Percentiles rank a stretch among this genome's conserved stretches.
Evolutionary conservation across 78 protist genomes (phyloP).

Genomic region (Dictyostelium brefeldianum): DNA sequence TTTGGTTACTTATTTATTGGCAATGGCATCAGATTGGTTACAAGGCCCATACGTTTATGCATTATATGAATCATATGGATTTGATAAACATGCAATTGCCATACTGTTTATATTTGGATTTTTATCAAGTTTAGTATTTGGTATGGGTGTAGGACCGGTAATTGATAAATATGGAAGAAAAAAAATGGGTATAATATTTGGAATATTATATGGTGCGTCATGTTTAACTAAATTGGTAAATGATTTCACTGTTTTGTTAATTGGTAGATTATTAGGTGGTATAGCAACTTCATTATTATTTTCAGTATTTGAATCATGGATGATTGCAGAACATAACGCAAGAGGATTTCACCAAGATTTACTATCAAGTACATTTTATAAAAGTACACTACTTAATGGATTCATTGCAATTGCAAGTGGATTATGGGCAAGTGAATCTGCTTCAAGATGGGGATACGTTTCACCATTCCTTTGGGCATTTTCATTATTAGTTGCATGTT

Average conservation of each 20-base stretch:
- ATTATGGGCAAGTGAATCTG: conserved; percentile 80
- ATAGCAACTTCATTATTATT: conserved; percentile 97
- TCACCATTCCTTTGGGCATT: conserved; percentile 92
- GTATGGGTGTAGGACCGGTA: conserved; percentile 94
- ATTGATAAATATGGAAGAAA: conserved; percentile 95
- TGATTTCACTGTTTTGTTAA: conserved; percentile 83
- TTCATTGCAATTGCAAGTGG: conserved; percentile 94
- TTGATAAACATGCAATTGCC: conserved; percentile 85
- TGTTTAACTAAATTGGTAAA: conserved; percentile 90
- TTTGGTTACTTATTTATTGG: conserved; percentile 59
- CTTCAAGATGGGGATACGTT: conserved; percentile 86
- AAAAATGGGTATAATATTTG: conserved; percentile 73
- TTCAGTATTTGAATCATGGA: conserved; percentile 97
- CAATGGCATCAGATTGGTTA: conserved; percentile 94
- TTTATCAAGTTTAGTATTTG: conserved; percentile 90
- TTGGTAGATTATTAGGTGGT: conserved; percentile 96
- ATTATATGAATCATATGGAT: conserved; percentile 94
- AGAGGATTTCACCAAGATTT: conserved; percentile 41
- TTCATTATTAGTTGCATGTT: conserved; percentile 16
- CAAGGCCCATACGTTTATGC: conserved; percentile 98
- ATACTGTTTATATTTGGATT: conserved; percentile 95
- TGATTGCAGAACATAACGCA: conserved; percentile 93
- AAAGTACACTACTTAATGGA: conserved; percentile 82
- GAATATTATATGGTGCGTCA: conserved; percentile 77
- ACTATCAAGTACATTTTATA: conserved; percentile 89